These are phyloP conservation scores for Coemansia sp. DNA, from an alignment of 192 early-diverging fungal species.

Conservation along the genomic window DNA sequence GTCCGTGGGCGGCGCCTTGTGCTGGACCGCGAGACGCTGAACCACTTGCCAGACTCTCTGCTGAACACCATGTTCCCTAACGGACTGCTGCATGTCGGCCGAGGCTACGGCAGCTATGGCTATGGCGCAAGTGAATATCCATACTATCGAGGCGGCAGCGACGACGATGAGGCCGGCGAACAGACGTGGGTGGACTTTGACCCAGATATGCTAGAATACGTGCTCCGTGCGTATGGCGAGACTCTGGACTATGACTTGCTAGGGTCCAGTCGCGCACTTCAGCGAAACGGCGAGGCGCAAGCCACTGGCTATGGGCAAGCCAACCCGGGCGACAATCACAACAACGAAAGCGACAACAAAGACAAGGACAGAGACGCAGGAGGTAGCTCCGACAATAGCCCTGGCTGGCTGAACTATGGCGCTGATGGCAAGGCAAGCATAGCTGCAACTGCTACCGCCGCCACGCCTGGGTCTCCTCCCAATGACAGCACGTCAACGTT, in stretches of 20 bases:
- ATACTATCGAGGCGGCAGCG: constrained; percentile 18
- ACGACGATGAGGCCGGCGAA: constrained; percentile 19
- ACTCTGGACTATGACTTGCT: constrained; percentile 32
- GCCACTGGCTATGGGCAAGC: not conserved
- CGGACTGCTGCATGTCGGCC: constrained; percentile 31
- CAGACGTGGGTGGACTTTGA: constrained; percentile 56
- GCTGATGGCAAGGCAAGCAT: not conserved
- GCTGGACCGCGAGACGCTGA: constrained; percentile 53
- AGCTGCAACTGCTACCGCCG: constrained; percentile 5
- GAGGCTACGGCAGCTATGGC: constrained; percentile 27
- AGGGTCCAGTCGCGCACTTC: constrained; percentile 6
- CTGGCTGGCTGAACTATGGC: constrained; percentile 40
- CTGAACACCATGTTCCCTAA: constrained; percentile 53
- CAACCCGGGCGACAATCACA: constrained; percentile 10
- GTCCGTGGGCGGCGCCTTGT: constrained; percentile 50
- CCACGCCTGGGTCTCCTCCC: constrained; percentile 1
- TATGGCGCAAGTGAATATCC: constrained; percentile 26
- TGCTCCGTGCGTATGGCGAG: constrained; percentile 44
- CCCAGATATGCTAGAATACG: constrained; percentile 53
- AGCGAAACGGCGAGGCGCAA: constrained; percentile 5
- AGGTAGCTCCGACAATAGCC: constrained; percentile 9
- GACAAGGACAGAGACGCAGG: not conserved
- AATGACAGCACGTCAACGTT: constrained; percentile 46
- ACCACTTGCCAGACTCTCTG: constrained; percentile 51
- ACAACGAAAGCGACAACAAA: constrained; percentile 1